phyloP scores from a whole-genome alignment of 1,284 basidiomycete genomes.

The Cryptococcus sp. region DNA sequence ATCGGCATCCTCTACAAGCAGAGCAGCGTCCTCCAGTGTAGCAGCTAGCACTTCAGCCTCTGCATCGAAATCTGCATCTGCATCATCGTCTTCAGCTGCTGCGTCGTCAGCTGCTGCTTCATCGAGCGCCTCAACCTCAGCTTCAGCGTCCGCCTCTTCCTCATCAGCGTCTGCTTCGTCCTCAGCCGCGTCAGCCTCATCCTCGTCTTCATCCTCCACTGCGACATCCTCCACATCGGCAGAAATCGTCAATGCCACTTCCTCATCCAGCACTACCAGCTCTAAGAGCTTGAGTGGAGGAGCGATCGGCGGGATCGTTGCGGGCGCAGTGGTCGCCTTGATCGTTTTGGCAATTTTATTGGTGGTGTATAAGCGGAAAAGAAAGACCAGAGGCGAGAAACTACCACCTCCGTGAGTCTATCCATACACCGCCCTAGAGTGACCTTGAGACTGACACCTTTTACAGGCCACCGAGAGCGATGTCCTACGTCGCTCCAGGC shows the following conservation, averaged over 20 bases:
- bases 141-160: constrained; percentile 2
- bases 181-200: background rate
- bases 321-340: constrained; percentile 41
- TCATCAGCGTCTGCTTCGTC: constrained; percentile 6
- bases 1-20: background rate
- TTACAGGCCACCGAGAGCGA: constrained; percentile 37
- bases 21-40: constrained; percentile 1
- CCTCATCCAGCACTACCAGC: constrained; percentile 14
- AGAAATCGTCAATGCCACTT: constrained; percentile 11
- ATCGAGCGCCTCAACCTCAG: constrained; percentile 4
- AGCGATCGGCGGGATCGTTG: constrained; percentile 49
- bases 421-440: background rate
- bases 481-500: constrained; percentile 23
- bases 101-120: constrained; percentile 1
- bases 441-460: constrained; percentile 7
- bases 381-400: constrained; percentile 38
- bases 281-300: constrained; percentile 31
- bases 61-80: constrained; percentile 13
- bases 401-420: constrained; percentile 48
- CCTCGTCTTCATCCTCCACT: constrained; percentile 1
- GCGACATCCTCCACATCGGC: constrained; percentile 8
- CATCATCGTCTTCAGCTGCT: constrained; percentile 12
- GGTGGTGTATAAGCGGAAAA: constrained; percentile 30
- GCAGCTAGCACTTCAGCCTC: constrained; percentile 10
- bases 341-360: constrained; percentile 32